Evolutionary conservation across 2,329 filamentous ascomycete genomes (phyloP).

Genomic region (Aspergillus floridensis): DNA sequence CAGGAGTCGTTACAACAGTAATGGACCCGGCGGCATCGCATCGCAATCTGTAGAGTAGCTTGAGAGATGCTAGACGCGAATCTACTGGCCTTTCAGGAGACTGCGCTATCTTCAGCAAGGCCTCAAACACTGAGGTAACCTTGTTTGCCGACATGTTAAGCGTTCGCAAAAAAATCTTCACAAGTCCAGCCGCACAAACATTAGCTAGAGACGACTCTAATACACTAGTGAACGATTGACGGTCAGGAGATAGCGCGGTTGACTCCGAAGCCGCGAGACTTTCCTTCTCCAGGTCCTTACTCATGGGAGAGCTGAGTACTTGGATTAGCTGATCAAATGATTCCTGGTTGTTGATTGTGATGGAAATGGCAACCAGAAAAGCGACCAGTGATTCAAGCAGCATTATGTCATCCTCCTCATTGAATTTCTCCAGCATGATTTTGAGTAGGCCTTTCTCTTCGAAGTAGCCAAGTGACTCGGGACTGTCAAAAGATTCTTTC

Average conservation of each 20-base stretch:
- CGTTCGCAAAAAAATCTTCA: conserved; percentile 72
- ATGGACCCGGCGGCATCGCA: conserved; percentile 78
- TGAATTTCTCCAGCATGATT: conserved; percentile 34
- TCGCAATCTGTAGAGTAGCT: conserved; percentile 75
- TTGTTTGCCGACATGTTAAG: conserved; percentile 67
- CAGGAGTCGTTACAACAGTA: conserved; percentile 66
- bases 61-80: conserved; percentile 71
- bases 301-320: conserved; percentile 37
- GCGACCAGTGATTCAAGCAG: conserved; percentile 41
- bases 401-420: conserved; percentile 37
- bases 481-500: conserved; percentile 38
- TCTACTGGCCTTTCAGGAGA: conserved; percentile 62
- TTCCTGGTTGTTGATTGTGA: conserved; percentile 28
- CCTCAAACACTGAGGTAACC: conserved; percentile 60
- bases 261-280: conserved; percentile 43
- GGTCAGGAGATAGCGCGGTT: conserved; percentile 28
- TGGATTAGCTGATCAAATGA: conserved; percentile 34
- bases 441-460: conserved; percentile 33
- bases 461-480: conserved; percentile 32
- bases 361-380: conserved; percentile 37
- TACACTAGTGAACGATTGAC: conserved; percentile 30
- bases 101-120: conserved; percentile 63
- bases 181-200: conserved; percentile 68
- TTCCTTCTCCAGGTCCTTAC: conserved; percentile 31
- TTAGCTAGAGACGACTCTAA: conserved; percentile 48